Evolutionary conservation across 495 filamentous ascomycete species (phyloP), one percentile per base, ranked within the genome.

Genomic region (Penicillium pulvis): DNA sequence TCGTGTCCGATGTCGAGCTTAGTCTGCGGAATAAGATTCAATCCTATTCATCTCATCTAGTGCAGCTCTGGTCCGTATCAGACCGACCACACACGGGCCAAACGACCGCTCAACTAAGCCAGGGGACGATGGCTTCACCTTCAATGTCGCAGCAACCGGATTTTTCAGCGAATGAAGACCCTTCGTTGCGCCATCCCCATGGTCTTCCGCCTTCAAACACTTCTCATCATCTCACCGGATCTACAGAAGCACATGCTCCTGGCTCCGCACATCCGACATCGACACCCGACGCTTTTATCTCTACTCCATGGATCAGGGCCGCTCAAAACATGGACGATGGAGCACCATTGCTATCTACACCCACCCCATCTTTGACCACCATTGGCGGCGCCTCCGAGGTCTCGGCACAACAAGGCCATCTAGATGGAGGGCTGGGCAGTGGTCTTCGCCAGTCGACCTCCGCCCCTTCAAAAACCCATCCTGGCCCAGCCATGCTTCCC

Each of bases 1-100:
- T 55, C 6, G 54, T 58, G 0, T 66, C 66, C 1, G 72, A 75
- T 23, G 51, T 71, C 7, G 73, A 76, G 23, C 51, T 62, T 8
- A 70, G 66, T 4, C 41, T 78, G 17, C 72, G 64, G 26, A 63
- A 61, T 19, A 71, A 70, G 31, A 59, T 76, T 0, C 63, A 70
- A 41, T 65, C 71, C 0, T 64, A 70, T 28, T 69, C 71, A 3
- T 67, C 71, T 6, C 73, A 76, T 35, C 70, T 76, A 14, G 65
- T 64, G n/a, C 62, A 63, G 4, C 56, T 76, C 6, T 78, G 73
- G 73, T 52, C 55, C 16, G 55, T 63, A 33, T 20, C 56, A 20
- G 59, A 65, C 28, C 62, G 58, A 41, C 56, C 47, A 10, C 2
- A 10, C n/a, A 33, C 58, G 9, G 28, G 51, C 16, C 64, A 49